These are phyloP conservation scores for Aspergillus bridgeri DNA, from an alignment of 495 filamentous ascomycete species.

Conservation along the genomic window DNA sequence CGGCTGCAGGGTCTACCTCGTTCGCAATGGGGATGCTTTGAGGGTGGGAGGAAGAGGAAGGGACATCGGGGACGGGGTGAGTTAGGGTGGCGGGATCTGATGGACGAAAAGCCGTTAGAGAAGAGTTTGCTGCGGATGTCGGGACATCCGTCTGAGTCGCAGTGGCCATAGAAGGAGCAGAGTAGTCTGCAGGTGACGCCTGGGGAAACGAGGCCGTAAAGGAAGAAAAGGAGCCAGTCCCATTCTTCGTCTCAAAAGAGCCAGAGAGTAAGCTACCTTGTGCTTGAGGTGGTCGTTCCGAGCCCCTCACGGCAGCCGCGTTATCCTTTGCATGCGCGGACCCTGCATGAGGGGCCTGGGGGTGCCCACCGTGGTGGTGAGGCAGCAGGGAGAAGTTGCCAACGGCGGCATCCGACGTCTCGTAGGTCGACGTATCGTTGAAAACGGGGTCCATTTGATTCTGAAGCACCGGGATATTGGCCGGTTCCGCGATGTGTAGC, in stretches of 20 bases:
- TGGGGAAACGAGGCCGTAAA: conserved; percentile 19
- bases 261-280: conserved; percentile 29
- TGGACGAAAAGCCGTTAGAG: conserved; percentile 28
- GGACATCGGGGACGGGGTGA: conserved; percentile 36
- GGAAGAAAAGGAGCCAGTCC: conserved; percentile 20
- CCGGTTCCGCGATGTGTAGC: conserved; percentile 63
- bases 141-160: conserved; percentile 7
- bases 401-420: conserved; percentile 23
- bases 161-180: conserved; percentile 16
- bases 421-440: conserved; percentile 61
- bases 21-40: conserved; percentile 34
- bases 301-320: conserved; percentile 23
- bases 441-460: conserved; percentile 71
- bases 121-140: conserved; percentile 19
- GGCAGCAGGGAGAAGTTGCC: conserved; percentile 12
- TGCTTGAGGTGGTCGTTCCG: conserved; percentile 17
- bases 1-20: conserved; percentile 31
- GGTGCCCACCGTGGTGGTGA: conserved; percentile 18
- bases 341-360: conserved; percentile 19
- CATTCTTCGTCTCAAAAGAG: conserved; percentile 16
- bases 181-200: conserved; percentile 9
- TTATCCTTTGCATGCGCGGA: conserved; percentile 16
- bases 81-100: conserved; percentile 31
- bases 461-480: conserved; percentile 67
- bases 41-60: conserved; percentile 41